A percentile compares a stretch with the other conserved stretches of the same genome.
Conservation (phyloP, 2,329 filamentous ascomycete genomes). For the Volutella citrinella region DNA sequence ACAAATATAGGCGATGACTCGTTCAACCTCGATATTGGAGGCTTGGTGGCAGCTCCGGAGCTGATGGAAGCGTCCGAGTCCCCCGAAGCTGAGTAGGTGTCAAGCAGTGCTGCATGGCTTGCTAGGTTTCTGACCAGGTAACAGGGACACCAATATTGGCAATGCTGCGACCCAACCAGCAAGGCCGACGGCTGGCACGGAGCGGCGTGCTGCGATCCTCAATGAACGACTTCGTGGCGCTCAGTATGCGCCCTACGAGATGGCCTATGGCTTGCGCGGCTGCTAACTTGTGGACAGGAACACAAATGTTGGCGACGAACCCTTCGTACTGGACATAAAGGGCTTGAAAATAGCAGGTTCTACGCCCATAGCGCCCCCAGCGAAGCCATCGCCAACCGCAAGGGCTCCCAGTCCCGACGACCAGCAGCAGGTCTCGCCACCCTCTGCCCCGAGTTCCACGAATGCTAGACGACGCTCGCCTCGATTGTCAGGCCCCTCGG, state of each 20-base stretch:
- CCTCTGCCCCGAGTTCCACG: too few species aligned
- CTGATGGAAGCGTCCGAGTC: too few species aligned
- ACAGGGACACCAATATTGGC: too few species aligned
- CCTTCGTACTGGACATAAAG: conserved; percentile 41
- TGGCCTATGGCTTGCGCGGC: too few species aligned
- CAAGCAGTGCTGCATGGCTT: too few species aligned
- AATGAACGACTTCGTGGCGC: conserved; percentile 64
- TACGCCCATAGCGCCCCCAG: conserved; percentile 19
- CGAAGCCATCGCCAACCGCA: conserved; percentile 29
- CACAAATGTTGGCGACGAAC: conserved; percentile 57
- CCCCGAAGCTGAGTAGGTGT: too few species aligned
- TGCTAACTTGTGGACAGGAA: conserved; percentile 34
- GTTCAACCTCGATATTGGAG: conserved; percentile 52
- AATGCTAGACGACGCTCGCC: conserved; percentile 20
- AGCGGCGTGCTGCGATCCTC: conserved; percentile 60
- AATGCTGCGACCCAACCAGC: too few species aligned
- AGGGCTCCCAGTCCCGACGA: conserved; percentile 6
- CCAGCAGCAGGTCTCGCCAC: too few species aligned
- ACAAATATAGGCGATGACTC: conserved; percentile 59
- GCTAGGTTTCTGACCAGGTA: too few species aligned
- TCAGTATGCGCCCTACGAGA: conserved; percentile 46
- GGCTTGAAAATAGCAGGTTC: conserved; percentile 13
- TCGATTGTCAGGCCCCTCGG: conserved; percentile 7
- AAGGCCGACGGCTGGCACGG: too few species aligned
- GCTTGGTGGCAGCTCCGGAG: too few species aligned